Evolutionary conservation across 2,329 filamentous ascomycete genomes (phyloP), one percentile per base, ranked within the genome.

Genomic region (Pseudogymnoascus sp.): DNA sequence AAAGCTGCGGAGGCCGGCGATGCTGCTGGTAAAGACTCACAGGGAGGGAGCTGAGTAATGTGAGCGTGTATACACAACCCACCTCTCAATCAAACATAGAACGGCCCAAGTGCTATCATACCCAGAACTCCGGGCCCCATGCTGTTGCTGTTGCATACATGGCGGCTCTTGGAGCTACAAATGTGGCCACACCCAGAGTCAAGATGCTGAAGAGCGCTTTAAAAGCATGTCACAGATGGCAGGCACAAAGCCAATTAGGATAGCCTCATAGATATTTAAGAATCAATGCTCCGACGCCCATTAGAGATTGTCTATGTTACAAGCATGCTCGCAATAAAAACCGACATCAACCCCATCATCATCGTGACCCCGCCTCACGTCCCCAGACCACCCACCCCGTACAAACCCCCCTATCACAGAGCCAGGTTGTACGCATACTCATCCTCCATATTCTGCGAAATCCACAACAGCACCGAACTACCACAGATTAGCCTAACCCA

Each of bases 381-480:
- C 28, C 4, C 16, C n/a, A 56, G 10, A 12, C n/a, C n/a, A 16
- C 50, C 26, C 33, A 24, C 4, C 2, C 33, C 33, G 7, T 28
- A 26, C 14, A 38, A 28, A n/a, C 38, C 38, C 6, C 65, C 61
- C 69, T 64, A 33, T 56, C n/a, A 87, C 66, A 89, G 78, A 65
- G 85, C 81, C 68, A 89, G 75, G 73, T 87, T 88, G 75, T 89
- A 89, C 56, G 84, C 82, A 69, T 88, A 89, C 75, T 89, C 86
- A 70, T 88, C 86, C 77, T 89, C 86, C 83, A 89, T 88, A 70
- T 89, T 89, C 79, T 89, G 86, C 75, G 82, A 86, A 62, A 89
- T 75, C 86, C 86, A 89, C 43, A 89, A 79, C 65, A 88, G 82
- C 59, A 87, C 84, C 22, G 82, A 83, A 75, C 84, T 85, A 67